Percentiles rank a stretch among this genome's conserved stretches.
phyloP scores from a whole-genome alignment of 129 eudicot species.

The Lactuca saligna region DNA sequence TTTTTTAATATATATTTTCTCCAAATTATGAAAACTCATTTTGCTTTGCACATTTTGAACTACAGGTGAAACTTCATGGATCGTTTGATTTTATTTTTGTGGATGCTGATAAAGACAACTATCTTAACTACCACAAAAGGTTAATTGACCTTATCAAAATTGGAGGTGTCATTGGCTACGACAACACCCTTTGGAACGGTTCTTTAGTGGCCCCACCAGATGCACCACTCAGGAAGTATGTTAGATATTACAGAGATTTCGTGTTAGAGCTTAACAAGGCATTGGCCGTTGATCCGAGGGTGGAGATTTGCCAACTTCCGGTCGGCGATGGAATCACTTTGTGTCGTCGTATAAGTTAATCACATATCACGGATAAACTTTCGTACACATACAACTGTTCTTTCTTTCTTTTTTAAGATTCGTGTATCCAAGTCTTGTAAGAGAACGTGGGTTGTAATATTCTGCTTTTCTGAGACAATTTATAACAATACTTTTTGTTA shows the following conservation, averaged over 20 bases:
- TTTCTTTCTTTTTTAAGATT: too few species aligned
- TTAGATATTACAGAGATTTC: slow-evolving; percentile 32
- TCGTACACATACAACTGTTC: neutral
- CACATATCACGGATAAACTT: neutral
- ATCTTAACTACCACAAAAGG: slow-evolving; percentile 38
- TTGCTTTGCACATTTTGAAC: neutral
- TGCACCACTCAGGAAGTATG: slow-evolving; percentile 32
- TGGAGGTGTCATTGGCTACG: slow-evolving; percentile 36
- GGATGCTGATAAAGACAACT: slow-evolving; percentile 39
- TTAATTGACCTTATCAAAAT: slow-evolving; percentile 29
- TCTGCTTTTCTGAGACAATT: too few species aligned
- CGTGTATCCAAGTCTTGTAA: too few species aligned
- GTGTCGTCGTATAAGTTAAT: slow-evolving; percentile 31
- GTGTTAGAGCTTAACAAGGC: slow-evolving; percentile 41
- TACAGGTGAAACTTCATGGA: slow-evolving; percentile 28
- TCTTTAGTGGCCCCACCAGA: slow-evolving; percentile 34
- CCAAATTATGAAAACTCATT: neutral
- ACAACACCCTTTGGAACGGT: slow-evolving; percentile 38
- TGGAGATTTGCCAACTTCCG: slow-evolving; percentile 33
- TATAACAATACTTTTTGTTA: too few species aligned
- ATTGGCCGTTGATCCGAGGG: slow-evolving; percentile 28
- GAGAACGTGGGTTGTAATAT: too few species aligned
- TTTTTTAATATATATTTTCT: neutral
- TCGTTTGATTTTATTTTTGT: slow-evolving; percentile 38
- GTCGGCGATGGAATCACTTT: slow-evolving; percentile 40